A percentile compares a stretch with the other conserved stretches of the same genome.
phyloP scores from a whole-genome alignment of 106 monocot genomes.

The Gastrodia elata region DNA sequence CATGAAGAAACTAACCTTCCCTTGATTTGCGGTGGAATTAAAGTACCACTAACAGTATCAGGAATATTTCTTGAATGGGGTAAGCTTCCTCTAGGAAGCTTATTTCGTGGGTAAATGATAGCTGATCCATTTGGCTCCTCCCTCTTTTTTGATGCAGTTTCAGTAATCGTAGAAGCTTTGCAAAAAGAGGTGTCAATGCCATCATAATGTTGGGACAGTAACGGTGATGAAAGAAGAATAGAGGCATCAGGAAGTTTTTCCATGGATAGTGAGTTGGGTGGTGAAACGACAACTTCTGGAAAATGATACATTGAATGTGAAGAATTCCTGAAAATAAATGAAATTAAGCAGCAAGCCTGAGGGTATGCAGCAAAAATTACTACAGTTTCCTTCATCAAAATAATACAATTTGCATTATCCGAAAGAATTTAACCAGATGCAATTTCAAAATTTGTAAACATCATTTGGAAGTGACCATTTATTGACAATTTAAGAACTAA shows the following conservation, averaged over 20 bases:
- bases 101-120: constrained; percentile 20
- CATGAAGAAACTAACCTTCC: constrained; percentile 56
- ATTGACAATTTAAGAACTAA: neutral
- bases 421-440: neutral
- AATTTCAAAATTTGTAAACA: neutral
- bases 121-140: constrained; percentile 61
- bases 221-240: constrained; percentile 44
- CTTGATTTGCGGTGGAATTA: constrained; percentile 79
- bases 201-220: constrained; percentile 14
- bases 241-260: constrained; percentile 66
- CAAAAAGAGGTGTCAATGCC: constrained; percentile 30
- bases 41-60: constrained; percentile 13
- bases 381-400: neutral
- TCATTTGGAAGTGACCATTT: neutral
- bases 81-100: constrained; percentile 40
- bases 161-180: constrained; percentile 27
- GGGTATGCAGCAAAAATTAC: neutral
- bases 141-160: constrained; percentile 54
- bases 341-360: neutral
- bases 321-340: neutral
- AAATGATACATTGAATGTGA: constrained; percentile 1
- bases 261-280: constrained; percentile 27
- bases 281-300: neutral
- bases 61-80: constrained; percentile 31
- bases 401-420: neutral